These are phyloP conservation scores for Backusella circina DNA, from an alignment of 192 early-diverging fungal species.

Conservation along the genomic window DNA sequence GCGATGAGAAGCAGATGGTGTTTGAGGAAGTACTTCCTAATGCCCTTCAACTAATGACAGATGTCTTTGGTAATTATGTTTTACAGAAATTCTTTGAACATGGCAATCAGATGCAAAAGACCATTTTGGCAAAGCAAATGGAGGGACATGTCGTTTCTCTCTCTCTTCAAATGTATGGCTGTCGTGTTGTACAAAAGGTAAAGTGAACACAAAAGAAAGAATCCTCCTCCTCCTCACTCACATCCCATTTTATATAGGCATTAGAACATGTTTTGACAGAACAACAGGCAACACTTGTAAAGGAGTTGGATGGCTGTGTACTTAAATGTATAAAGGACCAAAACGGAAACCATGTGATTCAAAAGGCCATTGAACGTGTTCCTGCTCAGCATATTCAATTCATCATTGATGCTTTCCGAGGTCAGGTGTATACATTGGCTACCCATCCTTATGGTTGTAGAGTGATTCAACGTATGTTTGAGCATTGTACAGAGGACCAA, in stretches of 20 bases:
- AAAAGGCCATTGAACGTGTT: constrained; percentile 98
- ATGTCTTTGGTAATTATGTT: constrained; percentile 99
- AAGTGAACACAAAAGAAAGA: too few species aligned
- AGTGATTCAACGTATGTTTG: constrained; percentile 99
- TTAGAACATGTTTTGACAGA: constrained; percentile 90
- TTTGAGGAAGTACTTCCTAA: constrained; percentile 95
- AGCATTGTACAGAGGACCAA: constrained; percentile 92
- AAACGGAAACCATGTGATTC: constrained; percentile 99
- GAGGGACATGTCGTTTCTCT: constrained; percentile 91
- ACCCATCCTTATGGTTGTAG: constrained; percentile 99
- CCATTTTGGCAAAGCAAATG: constrained; percentile 91
- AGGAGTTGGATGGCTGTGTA: constrained; percentile 92
- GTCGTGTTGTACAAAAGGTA: constrained; percentile 95
- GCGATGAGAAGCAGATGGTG: constrained; percentile 94
- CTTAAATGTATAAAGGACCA: constrained; percentile 99
- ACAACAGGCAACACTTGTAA: constrained; percentile 88
- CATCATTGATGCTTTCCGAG: constrained; percentile 96
- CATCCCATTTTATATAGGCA: constrained; percentile 39
- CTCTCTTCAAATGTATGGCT: constrained; percentile 99
- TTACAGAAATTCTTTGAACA: constrained; percentile 99
- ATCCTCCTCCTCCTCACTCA: neutral
- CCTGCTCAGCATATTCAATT: constrained; percentile 91
- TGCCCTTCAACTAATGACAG: constrained; percentile 93
- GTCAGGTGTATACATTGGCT: constrained; percentile 92
- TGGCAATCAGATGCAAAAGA: constrained; percentile 91